Conservation (phyloP, 345 rosid species). For the Microcos paniculata region DNA sequence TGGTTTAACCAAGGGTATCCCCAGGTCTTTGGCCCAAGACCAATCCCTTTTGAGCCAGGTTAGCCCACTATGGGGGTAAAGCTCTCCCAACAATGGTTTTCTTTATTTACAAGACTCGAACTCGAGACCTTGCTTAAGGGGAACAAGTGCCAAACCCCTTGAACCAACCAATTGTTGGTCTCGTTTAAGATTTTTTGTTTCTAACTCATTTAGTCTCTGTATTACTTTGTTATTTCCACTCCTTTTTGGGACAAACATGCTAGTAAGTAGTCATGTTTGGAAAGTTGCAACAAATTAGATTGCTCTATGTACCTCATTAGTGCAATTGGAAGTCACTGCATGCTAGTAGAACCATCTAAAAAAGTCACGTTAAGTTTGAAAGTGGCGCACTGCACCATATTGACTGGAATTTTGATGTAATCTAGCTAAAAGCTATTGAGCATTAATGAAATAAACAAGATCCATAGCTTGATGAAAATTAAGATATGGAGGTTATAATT, state of each 20-base stretch:
- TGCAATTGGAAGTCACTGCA: background rate
- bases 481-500: background rate
- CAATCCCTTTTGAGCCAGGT: too few relatives aligned
- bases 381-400: background rate
- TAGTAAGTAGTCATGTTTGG: background rate
- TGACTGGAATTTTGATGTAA: background rate
- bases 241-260: background rate
- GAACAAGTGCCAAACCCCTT: too few relatives aligned
- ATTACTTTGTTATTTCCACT: background rate
- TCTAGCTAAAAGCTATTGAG: background rate
- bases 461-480: background rate
- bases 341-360: background rate
- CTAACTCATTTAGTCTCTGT: background rate
- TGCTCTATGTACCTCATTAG: background rate
- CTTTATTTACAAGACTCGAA: too few relatives aligned
- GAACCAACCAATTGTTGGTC: too few relatives aligned
- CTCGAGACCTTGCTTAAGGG: too few relatives aligned
- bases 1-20: too few relatives aligned
- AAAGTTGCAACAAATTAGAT: background rate
- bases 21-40: too few relatives aligned
- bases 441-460: background rate
- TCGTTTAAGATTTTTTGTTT: too few relatives aligned
- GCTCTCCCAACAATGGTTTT: too few relatives aligned
- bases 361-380: background rate
- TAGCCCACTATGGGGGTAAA: too few relatives aligned